Evolutionary conservation across 1,139 yeast species (phyloP), one percentile per base, ranked within the genome.

Genomic region (Zygosaccharomyces pseudobailii): DNA sequence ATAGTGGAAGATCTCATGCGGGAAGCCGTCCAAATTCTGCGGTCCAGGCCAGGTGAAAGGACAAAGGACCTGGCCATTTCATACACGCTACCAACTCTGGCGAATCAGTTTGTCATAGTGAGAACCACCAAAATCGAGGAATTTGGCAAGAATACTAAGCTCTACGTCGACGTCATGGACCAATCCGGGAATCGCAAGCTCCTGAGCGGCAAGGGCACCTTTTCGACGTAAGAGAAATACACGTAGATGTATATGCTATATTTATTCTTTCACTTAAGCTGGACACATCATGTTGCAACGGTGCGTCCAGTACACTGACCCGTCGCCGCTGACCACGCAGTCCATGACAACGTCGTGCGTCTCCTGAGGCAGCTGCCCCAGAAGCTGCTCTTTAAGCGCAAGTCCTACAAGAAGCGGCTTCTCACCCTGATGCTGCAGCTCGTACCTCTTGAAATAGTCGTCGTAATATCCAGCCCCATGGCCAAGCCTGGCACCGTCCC

Each of bases 391-490:
- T 10, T 70, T 51, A 19, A 66, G 50, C 3, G 64, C 62, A 6
- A 90, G 71, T 0, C 95, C 95, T 5, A 89, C 66, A 0, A 64
- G 52, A 25, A 63, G 22, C 5, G 68, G 67, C 33, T 42, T 58
- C 20, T 47, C 40, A 25, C 59, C 56, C 20, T 56, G 43, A 42
- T 57, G 55, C 17, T 58, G 55, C 32, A 58, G 43, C 58, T 81
- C 82, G 35, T 62, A 59, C 38, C 82, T 69, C 33, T 71, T 68
- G 34, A 88, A 72, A 62, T 79, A 90, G 55, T 83, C 87, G 64
- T 92, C 97, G 65, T 92, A 92, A 65, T 78, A 89, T 0, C 97
- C 98, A 8, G 84, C 94, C 0, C 98, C 98, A 63, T 89, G 96
- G 0, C 97, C 98, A 46, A 92, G 65, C 48, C 98, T 67, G 30